These are phyloP conservation scores for Ophiognomonia clavigignenti-juglandacearum DNA, from an alignment of 2,329 filamentous ascomycete species.

Conservation along the genomic window DNA sequence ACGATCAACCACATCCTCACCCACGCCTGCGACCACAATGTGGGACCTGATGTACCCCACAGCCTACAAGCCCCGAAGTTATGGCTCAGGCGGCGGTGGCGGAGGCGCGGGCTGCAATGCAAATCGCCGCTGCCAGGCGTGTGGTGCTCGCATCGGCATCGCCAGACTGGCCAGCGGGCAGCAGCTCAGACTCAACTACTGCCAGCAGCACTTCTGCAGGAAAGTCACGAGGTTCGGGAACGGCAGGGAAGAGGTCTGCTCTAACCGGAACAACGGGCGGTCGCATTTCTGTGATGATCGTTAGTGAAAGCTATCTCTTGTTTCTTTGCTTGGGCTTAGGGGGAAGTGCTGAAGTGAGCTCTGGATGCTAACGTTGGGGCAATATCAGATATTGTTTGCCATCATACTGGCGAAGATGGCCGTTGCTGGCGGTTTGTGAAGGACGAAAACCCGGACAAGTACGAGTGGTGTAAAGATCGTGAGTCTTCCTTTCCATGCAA, in stretches of 20 bases:
- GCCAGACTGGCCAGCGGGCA: constrained; percentile 4
- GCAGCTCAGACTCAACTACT: constrained; percentile 8
- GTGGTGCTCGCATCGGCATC: constrained; percentile 5
- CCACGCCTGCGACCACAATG: neutral
- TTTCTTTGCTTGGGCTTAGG: no score
- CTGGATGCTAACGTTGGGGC: neutral
- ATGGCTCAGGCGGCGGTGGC: neutral
- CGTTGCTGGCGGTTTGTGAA: constrained; percentile 20
- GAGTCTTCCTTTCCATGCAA: neutral
- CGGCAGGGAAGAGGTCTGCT: constrained; percentile 9
- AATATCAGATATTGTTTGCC: constrained; percentile 7
- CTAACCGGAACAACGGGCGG: constrained; percentile 11
- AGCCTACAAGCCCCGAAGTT: neutral
- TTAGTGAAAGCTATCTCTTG: no score
- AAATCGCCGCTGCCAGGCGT: constrained; percentile 10
- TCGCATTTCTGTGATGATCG: constrained; percentile 11
- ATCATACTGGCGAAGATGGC: constrained; percentile 14
- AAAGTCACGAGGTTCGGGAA: neutral
- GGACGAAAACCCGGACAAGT: constrained; percentile 19
- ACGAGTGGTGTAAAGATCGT: constrained; percentile 20
- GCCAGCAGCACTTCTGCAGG: constrained; percentile 13
- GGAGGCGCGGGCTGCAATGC: neutral
- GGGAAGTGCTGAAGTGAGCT: neutral
- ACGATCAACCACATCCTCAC: neutral
- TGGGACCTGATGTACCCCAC: constrained; percentile 15